A percentile compares a stretch with the other conserved stretches of the same genome.
phyloP scores from a whole-genome alignment of 805 yeast species.

The Jamesozyma spencerorum region DNA sequence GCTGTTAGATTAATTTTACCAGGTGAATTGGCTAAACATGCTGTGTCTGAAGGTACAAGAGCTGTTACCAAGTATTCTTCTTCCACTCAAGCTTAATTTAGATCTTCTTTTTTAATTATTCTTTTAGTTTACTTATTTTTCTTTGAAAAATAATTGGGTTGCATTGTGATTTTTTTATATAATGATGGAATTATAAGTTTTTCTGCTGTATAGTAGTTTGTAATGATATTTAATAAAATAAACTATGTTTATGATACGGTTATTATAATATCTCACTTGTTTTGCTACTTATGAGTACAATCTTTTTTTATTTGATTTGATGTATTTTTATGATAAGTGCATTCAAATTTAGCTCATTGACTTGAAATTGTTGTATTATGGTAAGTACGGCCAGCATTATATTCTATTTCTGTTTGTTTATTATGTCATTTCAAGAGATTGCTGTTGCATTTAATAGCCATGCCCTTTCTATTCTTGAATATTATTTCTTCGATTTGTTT shows the following conservation, averaged over 20 bases:
- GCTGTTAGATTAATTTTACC: slow-evolving; percentile 97
- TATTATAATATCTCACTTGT: too few relatives aligned
- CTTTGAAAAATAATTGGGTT: slow-evolving; percentile 3
- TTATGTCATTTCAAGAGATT: too few relatives aligned
- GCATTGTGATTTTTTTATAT: neutral
- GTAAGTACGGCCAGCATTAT: too few relatives aligned
- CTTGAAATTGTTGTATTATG: too few relatives aligned
- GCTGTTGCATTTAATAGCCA: too few relatives aligned
- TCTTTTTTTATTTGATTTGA: too few relatives aligned
- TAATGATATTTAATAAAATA: slow-evolving; percentile 4
- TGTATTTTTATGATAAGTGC: too few relatives aligned
- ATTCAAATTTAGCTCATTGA: too few relatives aligned
- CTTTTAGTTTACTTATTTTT: neutral
- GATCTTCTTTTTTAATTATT: neutral
- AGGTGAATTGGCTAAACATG: slow-evolving; percentile 98
- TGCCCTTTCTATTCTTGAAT: too few relatives aligned
- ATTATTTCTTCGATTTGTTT: too few relatives aligned
- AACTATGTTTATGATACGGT: neutral
- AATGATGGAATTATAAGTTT: slow-evolving; percentile 2
- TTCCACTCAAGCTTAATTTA: slow-evolving; percentile 34
- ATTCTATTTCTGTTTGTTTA: too few relatives aligned
- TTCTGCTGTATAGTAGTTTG: slow-evolving; percentile 5
- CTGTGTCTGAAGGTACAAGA: slow-evolving; percentile 97
- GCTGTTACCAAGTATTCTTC: slow-evolving; percentile 95
- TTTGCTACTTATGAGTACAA: too few relatives aligned